phyloP scores from a whole-genome alignment of 2,329 filamentous ascomycete species.

The Macrophomina pseudophaseolina region DNA sequence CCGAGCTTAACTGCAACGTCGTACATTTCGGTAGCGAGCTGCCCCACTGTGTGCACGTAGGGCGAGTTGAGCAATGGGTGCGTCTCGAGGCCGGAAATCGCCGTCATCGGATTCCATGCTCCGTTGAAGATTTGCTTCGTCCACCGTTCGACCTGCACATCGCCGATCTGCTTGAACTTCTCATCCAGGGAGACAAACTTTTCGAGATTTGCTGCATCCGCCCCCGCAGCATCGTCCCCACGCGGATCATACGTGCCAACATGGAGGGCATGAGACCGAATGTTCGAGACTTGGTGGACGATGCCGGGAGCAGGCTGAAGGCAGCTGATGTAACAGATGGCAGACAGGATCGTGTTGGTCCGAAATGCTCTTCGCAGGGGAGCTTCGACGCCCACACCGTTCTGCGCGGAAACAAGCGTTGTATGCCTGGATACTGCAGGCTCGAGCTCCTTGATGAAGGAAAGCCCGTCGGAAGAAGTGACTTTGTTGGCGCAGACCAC shows the following conservation, averaged over 20 bases:
- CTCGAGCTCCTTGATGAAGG: conserved; percentile 28
- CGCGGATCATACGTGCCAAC: conserved; percentile 23
- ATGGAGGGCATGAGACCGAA: conserved; percentile 31
- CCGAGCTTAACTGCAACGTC: conserved; percentile 30
- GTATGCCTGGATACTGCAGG: conserved; percentile 29
- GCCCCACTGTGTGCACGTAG: conserved; percentile 27
- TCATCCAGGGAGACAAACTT: conserved; percentile 30
- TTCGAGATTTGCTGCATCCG: conserved; percentile 24
- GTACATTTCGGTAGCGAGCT: conserved; percentile 32
- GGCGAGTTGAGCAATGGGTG: conserved; percentile 30
- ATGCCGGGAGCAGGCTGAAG: conserved; percentile 30
- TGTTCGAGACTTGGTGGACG: conserved; percentile 30
- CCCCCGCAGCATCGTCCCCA: background rate
- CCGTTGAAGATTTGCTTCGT: conserved; percentile 34
- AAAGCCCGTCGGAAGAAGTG: conserved; percentile 26
- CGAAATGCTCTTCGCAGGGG: conserved; percentile 30
- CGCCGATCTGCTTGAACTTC: conserved; percentile 29
- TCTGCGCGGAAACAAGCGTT: conserved; percentile 32
- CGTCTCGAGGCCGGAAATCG: conserved; percentile 31
- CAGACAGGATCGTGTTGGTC: conserved; percentile 32
- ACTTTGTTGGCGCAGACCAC: conserved; percentile 34
- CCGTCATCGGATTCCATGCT: conserved; percentile 32
- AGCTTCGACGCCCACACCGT: conserved; percentile 33
- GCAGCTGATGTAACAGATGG: conserved; percentile 34
- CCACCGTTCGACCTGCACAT: conserved; percentile 32